A percentile compares a stretch with the other conserved stretches of the same genome.
phyloP scores from a whole-genome alignment of 1,139 yeast species.

The Candida sanyaensis region DNA sequence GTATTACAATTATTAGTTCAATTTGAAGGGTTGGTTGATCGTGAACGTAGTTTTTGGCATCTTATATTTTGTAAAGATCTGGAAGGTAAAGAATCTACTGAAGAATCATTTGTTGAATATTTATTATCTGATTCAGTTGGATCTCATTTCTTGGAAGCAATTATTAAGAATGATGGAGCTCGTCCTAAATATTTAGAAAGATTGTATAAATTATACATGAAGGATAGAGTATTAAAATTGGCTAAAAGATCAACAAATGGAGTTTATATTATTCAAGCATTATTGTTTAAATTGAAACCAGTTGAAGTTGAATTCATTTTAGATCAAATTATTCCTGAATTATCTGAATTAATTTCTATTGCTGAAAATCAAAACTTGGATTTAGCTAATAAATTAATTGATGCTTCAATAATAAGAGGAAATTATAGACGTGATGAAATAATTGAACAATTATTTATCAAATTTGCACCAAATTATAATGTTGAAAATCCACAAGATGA shows the following conservation, averaged over 20 bases:
- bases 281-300: constrained; percentile 60
- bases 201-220: constrained; percentile 71
- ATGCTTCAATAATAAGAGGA: constrained; percentile 61
- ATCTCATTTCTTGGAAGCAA: constrained; percentile 81
- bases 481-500: constrained; percentile 35
- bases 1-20: constrained; percentile 78
- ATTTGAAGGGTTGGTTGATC: constrained; percentile 79
- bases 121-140: constrained; percentile 87
- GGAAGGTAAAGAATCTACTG: constrained; percentile 58
- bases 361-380: constrained; percentile 61
- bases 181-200: constrained; percentile 71
- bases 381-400: constrained; percentile 66
- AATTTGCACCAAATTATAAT: constrained; percentile 55
- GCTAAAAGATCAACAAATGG: constrained; percentile 83
- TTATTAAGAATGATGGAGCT: constrained; percentile 60
- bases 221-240: constrained; percentile 67
- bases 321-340: constrained; percentile 68
- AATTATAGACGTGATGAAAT: constrained; percentile 69
- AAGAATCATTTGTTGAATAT: constrained; percentile 82
- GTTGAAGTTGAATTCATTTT: constrained; percentile 63
- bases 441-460: constrained; percentile 57
- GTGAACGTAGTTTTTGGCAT: constrained; percentile 70
- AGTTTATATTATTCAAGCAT: constrained; percentile 74
- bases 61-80: constrained; percentile 44
- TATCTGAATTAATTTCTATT: constrained; percentile 58